Conservation (phyloP, 2,329 filamentous ascomycete genomes). For the Penicillium sp. region DNA sequence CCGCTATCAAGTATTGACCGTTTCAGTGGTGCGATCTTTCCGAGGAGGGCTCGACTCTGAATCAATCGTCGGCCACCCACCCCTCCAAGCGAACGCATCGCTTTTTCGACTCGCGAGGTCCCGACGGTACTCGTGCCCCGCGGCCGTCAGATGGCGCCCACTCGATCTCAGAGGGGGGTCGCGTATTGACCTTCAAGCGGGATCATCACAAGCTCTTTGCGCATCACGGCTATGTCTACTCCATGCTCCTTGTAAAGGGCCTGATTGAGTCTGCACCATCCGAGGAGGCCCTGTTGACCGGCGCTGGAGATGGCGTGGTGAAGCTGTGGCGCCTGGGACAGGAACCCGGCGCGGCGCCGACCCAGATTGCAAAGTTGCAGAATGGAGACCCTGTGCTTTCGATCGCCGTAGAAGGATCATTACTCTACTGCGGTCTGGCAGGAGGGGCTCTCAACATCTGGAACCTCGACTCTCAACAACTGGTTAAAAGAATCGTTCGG, state of each 20-base stretch:
- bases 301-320: constrained; percentile 88
- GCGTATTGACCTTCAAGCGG: constrained; percentile 75
- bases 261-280: constrained; percentile 64
- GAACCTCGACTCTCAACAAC: constrained; percentile 92
- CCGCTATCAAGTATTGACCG: constrained; percentile 19
- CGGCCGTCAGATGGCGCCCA: constrained; percentile 55
- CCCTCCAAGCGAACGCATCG: constrained; percentile 75
- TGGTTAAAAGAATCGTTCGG: constrained; percentile 79
- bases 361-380: constrained; percentile 65
- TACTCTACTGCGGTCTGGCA: constrained; percentile 85
- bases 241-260: constrained; percentile 81
- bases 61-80: constrained; percentile 65
- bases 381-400: constrained; percentile 69
- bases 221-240: constrained; percentile 93
- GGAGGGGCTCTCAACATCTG: constrained; percentile 90
- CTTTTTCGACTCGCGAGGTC: constrained; percentile 89
- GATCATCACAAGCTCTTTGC: constrained; percentile 83
- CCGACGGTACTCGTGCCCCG: constrained; percentile 76
- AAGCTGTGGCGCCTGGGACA: constrained; percentile 83
- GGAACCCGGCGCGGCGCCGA: constrained; percentile 59
- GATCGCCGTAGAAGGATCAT: constrained; percentile 81
- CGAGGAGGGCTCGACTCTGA: constrained; percentile 59
- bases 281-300: constrained; percentile 79
- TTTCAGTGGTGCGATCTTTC: constrained; percentile 71
- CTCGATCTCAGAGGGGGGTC: constrained; percentile 55